Evolutionary conservation across 2,329 filamentous ascomycete genomes (phyloP), one percentile per base, ranked within the genome.

Genomic region (Diplodia corticola): DNA sequence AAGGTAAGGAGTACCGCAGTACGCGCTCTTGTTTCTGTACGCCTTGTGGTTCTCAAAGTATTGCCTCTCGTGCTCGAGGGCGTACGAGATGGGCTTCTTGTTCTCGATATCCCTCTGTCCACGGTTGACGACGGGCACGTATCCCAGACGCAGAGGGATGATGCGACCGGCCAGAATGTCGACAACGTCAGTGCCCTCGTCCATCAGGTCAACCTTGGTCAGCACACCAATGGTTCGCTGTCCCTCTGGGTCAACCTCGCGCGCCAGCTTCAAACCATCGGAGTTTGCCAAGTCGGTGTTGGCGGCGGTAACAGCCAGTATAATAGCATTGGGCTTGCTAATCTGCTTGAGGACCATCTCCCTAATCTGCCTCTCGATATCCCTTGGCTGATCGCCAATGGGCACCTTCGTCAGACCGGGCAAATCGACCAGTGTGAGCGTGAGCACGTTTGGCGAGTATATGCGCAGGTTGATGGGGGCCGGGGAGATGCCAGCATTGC

Each of bases 281-380:
- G 95, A 99, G 83, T 99, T 99, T 75, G 95, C 95, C 84, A 99
- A 84, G 87, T 99, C 95, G 69, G 94, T 93, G 79, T 99, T 99
- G 73, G 95, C 95, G 49, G 94, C 91, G 5, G 95, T 98, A 70
- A 99, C 95, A 49, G 95, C 95, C 65, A 99, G 84, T 72, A 99
- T 95, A 78, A 99, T 99, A 68, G 95, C 95, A 80, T 99, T 99
- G 37, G 94, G 91, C 83, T 99, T 99, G 81, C 91, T 91, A 77
- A 99, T 99, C 79, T 98, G 95, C 84, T 98, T 98, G 76, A 98
- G 82, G 50, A 99, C 94, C 93, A 99, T 98, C 74, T 98, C 95
- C 77, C 88, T 89, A 75, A 98, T 99, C 81, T 99, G 95, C 73
- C 88, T 88, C 84, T 98, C 94, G 73, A 98, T 98, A 82, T 98